Evolutionary conservation across 768 basidiomycete genomes (phyloP), one percentile per base, ranked within the genome.

Genomic region (Termitomyces sp.): DNA sequence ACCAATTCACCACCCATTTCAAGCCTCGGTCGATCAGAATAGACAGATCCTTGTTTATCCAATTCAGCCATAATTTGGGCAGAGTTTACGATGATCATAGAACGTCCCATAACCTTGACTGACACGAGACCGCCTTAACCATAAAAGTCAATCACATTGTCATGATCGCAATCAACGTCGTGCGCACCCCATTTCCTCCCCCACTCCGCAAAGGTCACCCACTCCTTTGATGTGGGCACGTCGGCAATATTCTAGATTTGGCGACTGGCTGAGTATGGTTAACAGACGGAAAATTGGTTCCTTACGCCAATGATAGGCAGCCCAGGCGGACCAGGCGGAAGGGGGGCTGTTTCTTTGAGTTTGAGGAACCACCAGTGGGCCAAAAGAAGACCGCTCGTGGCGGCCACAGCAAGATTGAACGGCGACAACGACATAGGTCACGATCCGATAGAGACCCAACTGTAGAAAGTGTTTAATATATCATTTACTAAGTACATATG

Each of bases 1-100:
- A 78, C 65, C 2, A 82, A 69, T 58, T 80, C 78, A 1, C 80
- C 79, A 8, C 74, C 77, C 78, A 83, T 80, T 17, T 75, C 72
- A 4, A 81, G 68, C 3, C 69, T 66, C 0, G 80, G 80, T 2
- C 81, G 69, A 50, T 78, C 73, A 35, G 79, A 81, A 59, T 81
- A 80, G 2, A 77, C 72, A 2, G 73, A 59, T 4, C 78, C 74
- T 57, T 75, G 73, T 59, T 73, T 76, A 60, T 82, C 81, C 6
- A 83, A 66, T 57, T 79, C 73, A 4, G 76, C 73, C 72, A 79
- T 71, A 35, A 73, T 63, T 3, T 70, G 61, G 1, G 71, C 66
- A 3, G 77, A 75, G 61, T 80, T 83, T 34, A 82, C 62, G 54
- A 83, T 75, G 32, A 83, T 72, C 61, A 81, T 74, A 3, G 72